Evolutionary conservation across 2,329 filamentous ascomycete genomes (phyloP).

Genomic region (Sclerotinia borealis): DNA sequence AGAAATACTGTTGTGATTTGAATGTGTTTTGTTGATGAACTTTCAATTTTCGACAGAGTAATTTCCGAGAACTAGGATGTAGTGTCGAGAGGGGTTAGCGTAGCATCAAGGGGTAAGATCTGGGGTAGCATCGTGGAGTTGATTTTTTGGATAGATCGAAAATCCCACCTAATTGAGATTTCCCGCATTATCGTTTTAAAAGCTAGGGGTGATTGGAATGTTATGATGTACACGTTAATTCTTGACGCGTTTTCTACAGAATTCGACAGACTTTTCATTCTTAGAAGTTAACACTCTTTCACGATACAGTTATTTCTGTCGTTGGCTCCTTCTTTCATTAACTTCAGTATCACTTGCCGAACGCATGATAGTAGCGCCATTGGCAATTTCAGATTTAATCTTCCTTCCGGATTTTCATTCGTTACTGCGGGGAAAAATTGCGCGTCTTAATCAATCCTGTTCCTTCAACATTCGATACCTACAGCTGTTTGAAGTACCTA

Average conservation of each 20-base stretch:
- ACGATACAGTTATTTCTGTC: background rate
- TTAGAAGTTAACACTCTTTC: background rate
- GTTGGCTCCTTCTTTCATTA: background rate
- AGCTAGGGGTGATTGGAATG: background rate
- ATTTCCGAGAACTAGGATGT: background rate
- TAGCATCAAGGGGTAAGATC: background rate
- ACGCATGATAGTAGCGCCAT: background rate
- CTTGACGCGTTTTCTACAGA: no score
- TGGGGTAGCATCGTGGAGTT: background rate
- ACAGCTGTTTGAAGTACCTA: background rate
- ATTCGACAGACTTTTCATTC: background rate
- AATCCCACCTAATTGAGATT: background rate
- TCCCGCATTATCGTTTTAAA: background rate
- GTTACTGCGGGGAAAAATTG: background rate
- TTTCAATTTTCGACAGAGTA: background rate
- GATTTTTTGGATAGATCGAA: background rate
- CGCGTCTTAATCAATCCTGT: background rate
- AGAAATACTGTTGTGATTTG: background rate
- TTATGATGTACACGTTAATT: background rate
- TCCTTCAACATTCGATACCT: background rate
- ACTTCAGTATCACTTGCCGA: background rate
- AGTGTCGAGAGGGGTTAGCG: background rate
- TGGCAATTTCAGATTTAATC: background rate
- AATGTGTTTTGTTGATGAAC: background rate
- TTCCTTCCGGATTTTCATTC: background rate